Conservation (phyloP, 108 stramenopile genomes). For the Cyclostephanos invisitatus region DNA sequence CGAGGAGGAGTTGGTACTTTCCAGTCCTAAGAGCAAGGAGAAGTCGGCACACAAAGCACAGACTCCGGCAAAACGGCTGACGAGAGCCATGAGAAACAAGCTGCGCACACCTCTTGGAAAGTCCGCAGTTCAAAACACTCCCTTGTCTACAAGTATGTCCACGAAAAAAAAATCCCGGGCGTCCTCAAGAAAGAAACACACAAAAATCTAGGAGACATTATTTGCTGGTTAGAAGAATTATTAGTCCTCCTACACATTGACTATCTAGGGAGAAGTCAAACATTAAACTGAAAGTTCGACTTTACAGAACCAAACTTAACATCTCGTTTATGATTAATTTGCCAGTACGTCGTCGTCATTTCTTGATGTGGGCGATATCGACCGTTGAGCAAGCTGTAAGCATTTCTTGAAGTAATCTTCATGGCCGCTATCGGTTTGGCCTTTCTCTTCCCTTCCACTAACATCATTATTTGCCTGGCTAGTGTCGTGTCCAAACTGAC, state of each 20-base stretch:
- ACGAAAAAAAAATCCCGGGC: not conserved
- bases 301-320: too few species aligned
- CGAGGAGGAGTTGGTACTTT: conserved; percentile 12
- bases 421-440: not conserved
- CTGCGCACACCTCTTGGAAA: conserved; percentile 11
- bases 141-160: not conserved
- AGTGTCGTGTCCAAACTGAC: not conserved
- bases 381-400: not conserved
- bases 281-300: too few species aligned
- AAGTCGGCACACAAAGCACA: not conserved
- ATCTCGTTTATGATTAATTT: too few species aligned
- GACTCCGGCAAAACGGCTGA: conserved; percentile 2
- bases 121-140: conserved; percentile 1
- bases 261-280: too few species aligned
- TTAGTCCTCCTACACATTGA: too few species aligned
- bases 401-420: conserved; percentile 8
- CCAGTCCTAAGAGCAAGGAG: conserved; percentile 2
- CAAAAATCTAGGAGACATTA: too few species aligned
- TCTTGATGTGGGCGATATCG: not conserved
- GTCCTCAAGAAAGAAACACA: not conserved
- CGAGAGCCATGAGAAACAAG: conserved; percentile 8
- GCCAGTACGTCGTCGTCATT: not conserved
- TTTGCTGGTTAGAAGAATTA: too few species aligned
- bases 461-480: not conserved
- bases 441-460: not conserved